These are phyloP conservation scores for Hanseniaspora nectarophila DNA, from an alignment of 805 yeast species.

Conservation along the genomic window DNA sequence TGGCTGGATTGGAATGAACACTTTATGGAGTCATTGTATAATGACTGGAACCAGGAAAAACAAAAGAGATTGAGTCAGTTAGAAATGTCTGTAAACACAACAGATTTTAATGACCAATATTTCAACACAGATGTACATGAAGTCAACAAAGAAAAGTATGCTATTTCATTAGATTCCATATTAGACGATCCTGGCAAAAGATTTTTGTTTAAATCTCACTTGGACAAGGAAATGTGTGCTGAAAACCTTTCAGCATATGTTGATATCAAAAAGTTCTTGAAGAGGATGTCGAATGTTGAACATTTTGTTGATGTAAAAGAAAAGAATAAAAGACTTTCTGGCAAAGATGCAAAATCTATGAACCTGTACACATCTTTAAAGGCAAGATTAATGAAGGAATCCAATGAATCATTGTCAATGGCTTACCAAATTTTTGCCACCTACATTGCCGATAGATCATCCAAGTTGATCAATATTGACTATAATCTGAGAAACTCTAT, in stretches of 20 bases:
- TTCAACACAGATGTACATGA: conserved; percentile 8
- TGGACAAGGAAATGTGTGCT: conserved; percentile 51
- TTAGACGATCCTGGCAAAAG: conserved; percentile 66
- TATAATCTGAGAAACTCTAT: conserved; percentile 38
- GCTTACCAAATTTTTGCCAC: conserved; percentile 56
- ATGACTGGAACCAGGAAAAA: background rate
- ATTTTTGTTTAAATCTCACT: conserved; percentile 52
- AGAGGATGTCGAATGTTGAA: conserved; percentile 35
- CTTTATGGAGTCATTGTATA: conserved; percentile 11
- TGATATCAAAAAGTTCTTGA: conserved; percentile 43
- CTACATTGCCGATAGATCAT: conserved; percentile 54
- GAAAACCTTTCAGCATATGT: conserved; percentile 68
- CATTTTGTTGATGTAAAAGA: conserved; percentile 29
- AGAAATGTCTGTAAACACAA: conserved; percentile 12
- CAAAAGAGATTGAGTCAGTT: conserved; percentile 16
- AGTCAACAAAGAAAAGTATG: background rate
- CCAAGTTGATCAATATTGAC: conserved; percentile 59
- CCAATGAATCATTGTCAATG: conserved; percentile 46
- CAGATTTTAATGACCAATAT: conserved; percentile 14
- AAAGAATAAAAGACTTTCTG: conserved; percentile 10
- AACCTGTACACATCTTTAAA: conserved; percentile 25
- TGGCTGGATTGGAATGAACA: conserved; percentile 29
- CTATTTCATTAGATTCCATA: conserved; percentile 30
- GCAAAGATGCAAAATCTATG: conserved; percentile 4
- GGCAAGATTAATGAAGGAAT: conserved; percentile 33